Percentiles rank a stretch among this genome's conserved stretches.
These are phyloP conservation scores for Potentilla sterilis DNA, from an alignment of 306 rosid genomes.

Conservation along the genomic window DNA sequence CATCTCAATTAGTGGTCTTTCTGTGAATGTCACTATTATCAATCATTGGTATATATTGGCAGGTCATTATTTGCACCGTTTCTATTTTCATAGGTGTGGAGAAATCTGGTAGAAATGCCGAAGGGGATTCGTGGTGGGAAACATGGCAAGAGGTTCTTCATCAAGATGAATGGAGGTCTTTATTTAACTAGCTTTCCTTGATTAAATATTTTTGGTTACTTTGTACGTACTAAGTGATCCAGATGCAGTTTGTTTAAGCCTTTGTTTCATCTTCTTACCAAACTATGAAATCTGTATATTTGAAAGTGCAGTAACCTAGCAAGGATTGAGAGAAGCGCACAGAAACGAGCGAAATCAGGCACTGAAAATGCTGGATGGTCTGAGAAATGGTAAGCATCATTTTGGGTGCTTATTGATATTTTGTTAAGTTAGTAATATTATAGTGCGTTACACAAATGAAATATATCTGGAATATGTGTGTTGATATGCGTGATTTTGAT, in stretches of 20 bases:
- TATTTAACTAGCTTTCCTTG: slow-evolving; percentile 6
- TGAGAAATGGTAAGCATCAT: slow-evolving; percentile 80
- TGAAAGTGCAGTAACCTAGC: slow-evolving; percentile 75
- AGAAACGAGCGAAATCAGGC: slow-evolving; percentile 96
- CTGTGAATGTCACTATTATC: background rate
- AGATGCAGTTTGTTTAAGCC: background rate
- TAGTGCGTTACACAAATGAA: background rate
- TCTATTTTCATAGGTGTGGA: slow-evolving; percentile 65
- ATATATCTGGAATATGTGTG: slow-evolving; percentile 7
- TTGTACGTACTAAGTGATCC: background rate
- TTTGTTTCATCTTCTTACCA: slow-evolving; percentile 15
- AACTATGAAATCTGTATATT: slow-evolving; percentile 23
- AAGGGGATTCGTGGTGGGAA: slow-evolving; percentile 99
- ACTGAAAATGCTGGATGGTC: slow-evolving; percentile 97
- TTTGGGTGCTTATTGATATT: background rate
- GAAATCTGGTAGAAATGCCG: slow-evolving; percentile 90
- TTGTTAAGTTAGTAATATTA: background rate
- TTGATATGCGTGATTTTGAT: slow-evolving; percentile 30
- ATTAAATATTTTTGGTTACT: slow-evolving; percentile 7
- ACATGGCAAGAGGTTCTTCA: slow-evolving; percentile 98
- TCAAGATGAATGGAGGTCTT: slow-evolving; percentile 98
- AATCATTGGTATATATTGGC: background rate
- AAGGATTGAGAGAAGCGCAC: slow-evolving; percentile 95
- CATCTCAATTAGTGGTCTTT: background rate
- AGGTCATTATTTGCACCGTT: slow-evolving; percentile 2